Base-by-base conservation (phyloP, 768 basidiomycete genomes). In the Agaricus blazei region DNA sequence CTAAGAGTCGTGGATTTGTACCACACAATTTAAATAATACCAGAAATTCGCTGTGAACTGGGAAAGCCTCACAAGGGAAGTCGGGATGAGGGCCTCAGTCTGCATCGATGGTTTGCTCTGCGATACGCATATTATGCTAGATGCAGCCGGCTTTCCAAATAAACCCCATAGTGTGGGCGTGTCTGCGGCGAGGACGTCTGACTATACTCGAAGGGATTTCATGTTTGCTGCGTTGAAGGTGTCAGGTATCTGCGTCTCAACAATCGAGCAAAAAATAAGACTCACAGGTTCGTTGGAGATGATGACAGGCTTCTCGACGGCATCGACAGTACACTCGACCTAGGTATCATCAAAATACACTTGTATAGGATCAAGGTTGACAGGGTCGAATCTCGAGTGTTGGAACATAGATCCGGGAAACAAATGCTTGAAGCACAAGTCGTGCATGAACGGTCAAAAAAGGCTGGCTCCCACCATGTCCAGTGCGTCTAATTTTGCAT, bases 371-470 rank as follows among this genome's bases (percentile, higher is more conserved):
- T 69, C 14, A 45, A 61, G 7, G 65, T 71, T 23, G 38, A 57
- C 4, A 52, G 51, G 9, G 64, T 70, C 12, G 52, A 51, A 11
- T 60, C 61, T 15, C 59, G 63, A 57, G 60, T 63, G 19, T 62
- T 63, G 41, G 60, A 66, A 48, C 65, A 69, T 59, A 57, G 54
- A 31, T 66, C 66, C 34, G 62, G 63, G 29, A 54, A 55, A 24
- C 58, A 57, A 4, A 61, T 64, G 8, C 59, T 70, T 31, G 66
- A 68, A 45, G 48, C 51, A 6, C 67, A 67, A 44, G 45, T 68
- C 7, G 64, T 73, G 4, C 70, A 70, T 52, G 70, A 72, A 48
- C 60, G 57, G 42, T 68, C 68, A 11, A 71, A 72, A 59, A 70
- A 66, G 52, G 68, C 68, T 1, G 70, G 69, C 15, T 63, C 64